Evolutionary conservation across 23 red algal genomes (phyloP).

Genomic region (Pyropia yezoensis): DNA sequence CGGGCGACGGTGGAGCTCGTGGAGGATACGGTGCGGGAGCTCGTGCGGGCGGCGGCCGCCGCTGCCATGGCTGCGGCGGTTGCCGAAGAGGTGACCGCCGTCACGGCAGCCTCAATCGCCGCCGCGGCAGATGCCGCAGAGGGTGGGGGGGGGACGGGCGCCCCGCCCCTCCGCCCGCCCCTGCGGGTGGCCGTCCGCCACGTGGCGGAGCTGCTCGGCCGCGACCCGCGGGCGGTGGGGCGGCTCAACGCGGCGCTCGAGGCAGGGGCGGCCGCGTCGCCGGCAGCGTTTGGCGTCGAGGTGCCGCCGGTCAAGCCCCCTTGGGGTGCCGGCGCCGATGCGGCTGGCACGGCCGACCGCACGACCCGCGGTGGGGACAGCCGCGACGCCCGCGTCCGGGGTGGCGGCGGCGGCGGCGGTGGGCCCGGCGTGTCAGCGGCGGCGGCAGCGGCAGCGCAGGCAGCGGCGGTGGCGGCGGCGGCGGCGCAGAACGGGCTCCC

Average conservation of each 20-base stretch:
- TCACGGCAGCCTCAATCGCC: neutral
- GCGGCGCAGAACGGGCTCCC: no score
- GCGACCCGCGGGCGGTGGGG: conserved; percentile 11
- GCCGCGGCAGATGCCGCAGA: neutral
- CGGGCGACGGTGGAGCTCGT: conserved; percentile 61
- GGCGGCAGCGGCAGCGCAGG: no score
- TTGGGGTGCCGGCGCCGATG: no score
- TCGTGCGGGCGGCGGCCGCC: conserved; percentile 10
- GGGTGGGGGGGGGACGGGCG: neutral
- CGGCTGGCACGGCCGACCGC: no score
- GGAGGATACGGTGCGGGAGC: conserved; percentile 55
- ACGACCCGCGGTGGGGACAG: no score
- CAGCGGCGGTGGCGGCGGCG: no score
- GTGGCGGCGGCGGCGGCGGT: no score
- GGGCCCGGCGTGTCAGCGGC: no score
- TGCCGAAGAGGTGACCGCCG: neutral
- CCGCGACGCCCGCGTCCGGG: no score
- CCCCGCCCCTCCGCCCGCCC: neutral
- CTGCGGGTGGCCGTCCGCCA: neutral
- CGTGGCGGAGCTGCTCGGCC: neutral
- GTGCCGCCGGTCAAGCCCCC: no score
- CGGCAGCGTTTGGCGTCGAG: no score
- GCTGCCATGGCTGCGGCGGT: neutral
- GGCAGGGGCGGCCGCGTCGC: neutral
- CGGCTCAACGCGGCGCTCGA: conserved; percentile 5